phyloP scores from a whole-genome alignment of 352 stramenopile genomes.

The Phytophthora cactorum region DNA sequence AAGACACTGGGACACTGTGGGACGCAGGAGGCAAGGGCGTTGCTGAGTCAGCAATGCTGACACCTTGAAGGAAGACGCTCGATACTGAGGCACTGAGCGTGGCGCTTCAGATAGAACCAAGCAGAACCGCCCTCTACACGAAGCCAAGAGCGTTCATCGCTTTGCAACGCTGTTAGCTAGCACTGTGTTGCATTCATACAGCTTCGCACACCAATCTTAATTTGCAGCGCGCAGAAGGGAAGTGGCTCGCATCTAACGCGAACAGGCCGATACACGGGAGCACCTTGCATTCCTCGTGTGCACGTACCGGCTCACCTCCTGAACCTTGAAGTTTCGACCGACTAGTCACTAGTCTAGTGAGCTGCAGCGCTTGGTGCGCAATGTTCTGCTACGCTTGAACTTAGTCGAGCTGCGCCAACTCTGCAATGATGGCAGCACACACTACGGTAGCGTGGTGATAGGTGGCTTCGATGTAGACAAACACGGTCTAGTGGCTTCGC shows the following conservation, averaged over 20 bases:
- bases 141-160: background rate
- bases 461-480: background rate
- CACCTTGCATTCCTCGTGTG: constrained; percentile 21
- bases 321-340: constrained; percentile 27
- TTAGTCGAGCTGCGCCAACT: background rate
- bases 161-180: background rate
- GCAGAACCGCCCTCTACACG: background rate
- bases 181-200: no score
- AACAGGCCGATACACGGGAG: background rate
- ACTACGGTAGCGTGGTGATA: no score
- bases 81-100: constrained; percentile 15
- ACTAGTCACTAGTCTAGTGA: constrained; percentile 1
- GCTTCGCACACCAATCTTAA: no score
- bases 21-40: background rate
- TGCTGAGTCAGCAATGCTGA: background rate
- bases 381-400: constrained; percentile 13
- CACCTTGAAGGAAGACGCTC: no score
- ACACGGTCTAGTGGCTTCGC: no score
- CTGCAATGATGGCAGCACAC: background rate
- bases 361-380: constrained; percentile 26
- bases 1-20: background rate
- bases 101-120: constrained; percentile 24
- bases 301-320: constrained; percentile 24
- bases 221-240: no score
- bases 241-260: no score